These are phyloP conservation scores for Solanum habrochaites DNA, from an alignment of 257 asterid species.

Conservation along the genomic window DNA sequence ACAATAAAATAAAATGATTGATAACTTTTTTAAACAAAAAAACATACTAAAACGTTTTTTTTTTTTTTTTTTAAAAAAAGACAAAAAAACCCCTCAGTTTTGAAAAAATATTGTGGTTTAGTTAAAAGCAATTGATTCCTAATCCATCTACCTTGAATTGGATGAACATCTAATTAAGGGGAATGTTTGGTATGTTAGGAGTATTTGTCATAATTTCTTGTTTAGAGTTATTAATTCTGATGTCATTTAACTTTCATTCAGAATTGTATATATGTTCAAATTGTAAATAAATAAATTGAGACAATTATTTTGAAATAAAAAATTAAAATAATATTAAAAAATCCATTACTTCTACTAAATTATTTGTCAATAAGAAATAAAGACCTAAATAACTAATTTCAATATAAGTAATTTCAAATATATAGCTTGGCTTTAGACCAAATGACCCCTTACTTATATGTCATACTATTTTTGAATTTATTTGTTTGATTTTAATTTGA, in stretches of 20 bases:
- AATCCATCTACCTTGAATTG: background rate
- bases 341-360: background rate
- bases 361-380: too few species aligned
- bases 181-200: background rate
- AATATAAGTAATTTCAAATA: too few species aligned
- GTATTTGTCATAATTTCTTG: too few species aligned
- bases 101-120: background rate
- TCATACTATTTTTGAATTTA: too few species aligned
- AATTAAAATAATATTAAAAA: too few species aligned
- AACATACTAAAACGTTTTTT: background rate
- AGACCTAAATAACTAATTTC: too few species aligned
- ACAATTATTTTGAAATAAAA: too few species aligned
- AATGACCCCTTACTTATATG: too few species aligned
- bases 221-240: background rate
- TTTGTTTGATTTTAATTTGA: too few species aligned
- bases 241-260: background rate
- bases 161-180: background rate
- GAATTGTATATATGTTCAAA: fast-evolving
- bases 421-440: too few species aligned
- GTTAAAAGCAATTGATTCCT: background rate
- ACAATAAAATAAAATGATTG: background rate
- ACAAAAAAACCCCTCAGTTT: background rate
- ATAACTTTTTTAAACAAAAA: background rate
- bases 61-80: background rate
- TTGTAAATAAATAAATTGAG: too few species aligned